These are phyloP conservation scores for Dendrobium chrysotoxum DNA, from an alignment of 106 monocot genomes.

Conservation along the genomic window DNA sequence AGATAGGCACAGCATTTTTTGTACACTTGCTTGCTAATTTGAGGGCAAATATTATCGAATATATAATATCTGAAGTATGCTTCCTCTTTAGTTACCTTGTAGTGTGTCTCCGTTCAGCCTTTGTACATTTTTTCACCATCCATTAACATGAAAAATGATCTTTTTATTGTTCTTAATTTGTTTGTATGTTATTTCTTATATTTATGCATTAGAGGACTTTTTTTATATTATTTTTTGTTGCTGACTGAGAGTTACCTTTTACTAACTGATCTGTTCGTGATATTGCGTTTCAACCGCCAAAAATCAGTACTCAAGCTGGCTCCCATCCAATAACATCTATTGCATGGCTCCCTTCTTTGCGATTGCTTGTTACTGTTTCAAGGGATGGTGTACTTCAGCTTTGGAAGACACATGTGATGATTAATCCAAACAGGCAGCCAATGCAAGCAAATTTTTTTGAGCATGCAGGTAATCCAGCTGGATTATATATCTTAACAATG, in stretches of 20 bases:
- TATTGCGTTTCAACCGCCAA: conserved; percentile 16
- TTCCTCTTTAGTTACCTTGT: not conserved
- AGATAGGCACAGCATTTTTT: not conserved
- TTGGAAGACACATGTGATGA: conserved; percentile 79
- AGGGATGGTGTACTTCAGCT: conserved; percentile 87
- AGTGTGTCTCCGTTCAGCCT: not conserved
- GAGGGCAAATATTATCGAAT: not conserved
- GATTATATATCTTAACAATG: not conserved
- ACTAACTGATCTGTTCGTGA: conserved; percentile 14
- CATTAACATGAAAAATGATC: not conserved
- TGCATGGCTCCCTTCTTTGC: conserved; percentile 74
- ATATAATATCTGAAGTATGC: not conserved
- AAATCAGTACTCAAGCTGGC: conserved; percentile 74
- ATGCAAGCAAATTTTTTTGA: conserved; percentile 92
- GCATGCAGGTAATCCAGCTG: conserved; percentile 59
- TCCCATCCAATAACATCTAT: conserved; percentile 79
- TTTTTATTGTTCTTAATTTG: not conserved
- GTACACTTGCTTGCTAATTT: not conserved
- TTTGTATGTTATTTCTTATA: not conserved
- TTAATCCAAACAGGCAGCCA: conserved; percentile 84
- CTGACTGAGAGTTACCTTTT: not conserved
- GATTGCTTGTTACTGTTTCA: conserved; percentile 75
- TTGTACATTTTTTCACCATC: not conserved
- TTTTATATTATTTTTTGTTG: conserved; percentile 8
- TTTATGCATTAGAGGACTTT: not conserved